These are phyloP conservation scores for Gynandropsis gynandra DNA, from an alignment of 345 rosid species.

Conservation along the genomic window DNA sequence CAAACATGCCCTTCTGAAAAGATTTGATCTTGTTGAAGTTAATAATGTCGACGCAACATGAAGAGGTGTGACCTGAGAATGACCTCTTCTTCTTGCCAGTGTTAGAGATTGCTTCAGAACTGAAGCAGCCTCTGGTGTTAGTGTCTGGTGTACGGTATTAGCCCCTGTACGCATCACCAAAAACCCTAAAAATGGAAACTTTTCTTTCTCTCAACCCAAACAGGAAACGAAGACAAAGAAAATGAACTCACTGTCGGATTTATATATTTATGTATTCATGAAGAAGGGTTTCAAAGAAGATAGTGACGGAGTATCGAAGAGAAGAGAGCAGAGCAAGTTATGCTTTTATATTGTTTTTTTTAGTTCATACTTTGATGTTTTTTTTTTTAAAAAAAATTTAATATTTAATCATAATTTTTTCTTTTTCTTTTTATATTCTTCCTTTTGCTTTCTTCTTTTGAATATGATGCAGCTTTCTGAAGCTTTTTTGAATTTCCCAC, in stretches of 20 bases:
- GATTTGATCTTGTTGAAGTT: conserved; percentile 37
- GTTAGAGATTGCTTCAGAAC: conserved; percentile 85
- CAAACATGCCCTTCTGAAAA: conserved; percentile 60
- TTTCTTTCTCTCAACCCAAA: background rate
- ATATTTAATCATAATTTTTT: conserved; percentile 8
- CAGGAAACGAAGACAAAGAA: conserved; percentile 5
- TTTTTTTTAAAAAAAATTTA: background rate
- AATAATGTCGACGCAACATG: conserved; percentile 70
- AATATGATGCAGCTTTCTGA: conserved; percentile 31
- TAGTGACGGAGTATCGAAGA: conserved; percentile 21
- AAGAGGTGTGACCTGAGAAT: conserved; percentile 92
- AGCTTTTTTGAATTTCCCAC: conserved; percentile 39
- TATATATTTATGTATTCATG: conserved; percentile 10
- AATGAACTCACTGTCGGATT: conserved; percentile 10
- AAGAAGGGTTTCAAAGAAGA: background rate
- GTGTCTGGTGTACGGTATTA: conserved; percentile 92
- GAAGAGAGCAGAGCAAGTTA: conserved; percentile 18
- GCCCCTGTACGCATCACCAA: conserved; percentile 93
- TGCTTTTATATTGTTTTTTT: conserved; percentile 32
- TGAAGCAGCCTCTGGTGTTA: conserved; percentile 96
- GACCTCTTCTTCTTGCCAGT: conserved; percentile 85
- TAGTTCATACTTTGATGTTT: conserved; percentile 28
- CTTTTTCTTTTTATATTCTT: background rate
- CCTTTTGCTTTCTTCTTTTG: conserved; percentile 35
- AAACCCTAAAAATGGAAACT: conserved; percentile 11